Base-by-base conservation (phyloP, 257 asterid species). In the Penstemon eatonii region DNA sequence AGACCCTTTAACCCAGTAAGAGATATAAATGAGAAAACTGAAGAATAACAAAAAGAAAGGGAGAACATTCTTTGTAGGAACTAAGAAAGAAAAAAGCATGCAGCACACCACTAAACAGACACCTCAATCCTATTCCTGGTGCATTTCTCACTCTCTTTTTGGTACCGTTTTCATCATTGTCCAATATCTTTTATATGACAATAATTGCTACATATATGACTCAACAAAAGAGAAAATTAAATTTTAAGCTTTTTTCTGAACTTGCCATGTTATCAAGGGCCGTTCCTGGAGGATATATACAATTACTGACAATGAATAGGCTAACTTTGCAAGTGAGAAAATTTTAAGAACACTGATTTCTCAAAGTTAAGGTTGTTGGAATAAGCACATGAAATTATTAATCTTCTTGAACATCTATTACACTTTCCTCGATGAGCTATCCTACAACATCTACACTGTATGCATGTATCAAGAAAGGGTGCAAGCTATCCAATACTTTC, bases 1-100 rank as follows among this genome's bases (percentile, higher is more conserved):
- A 94, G 96, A 78, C 99, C 99, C 99, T 94, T 76, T 76, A 43
- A 43, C 57, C 73, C 68, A 64, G 44, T 74, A 75, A 56, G 37
- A 60, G 19, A 59, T 4, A 59, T 58, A 39, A 78, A 75, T 73
- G 52, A 73, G 70, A 59, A 74, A 7, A 53, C 5, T 15, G 54
- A 68, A 60, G 63, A 44, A 39, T n/a, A 60, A 71, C 11, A 68
- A 5, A n/a, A 56, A 73, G 43, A 60, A 39, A 68, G 33, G 19
- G 49, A 54, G 45, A 49, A 41, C 58, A 51, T 19, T 5, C 46
- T 53, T 37, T 25, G n/a, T 9, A 3, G 8, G 9, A 37, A 12
- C 4, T 58, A 15, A 5, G 3, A 8, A 37, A 2, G 18, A 55
- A 42, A 15, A 57, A 49, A 5, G 45, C 53, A 56, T 5, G 49